phyloP scores from a whole-genome alignment of 768 basidiomycete genomes.

The Cystobasidium tubakii region DNA sequence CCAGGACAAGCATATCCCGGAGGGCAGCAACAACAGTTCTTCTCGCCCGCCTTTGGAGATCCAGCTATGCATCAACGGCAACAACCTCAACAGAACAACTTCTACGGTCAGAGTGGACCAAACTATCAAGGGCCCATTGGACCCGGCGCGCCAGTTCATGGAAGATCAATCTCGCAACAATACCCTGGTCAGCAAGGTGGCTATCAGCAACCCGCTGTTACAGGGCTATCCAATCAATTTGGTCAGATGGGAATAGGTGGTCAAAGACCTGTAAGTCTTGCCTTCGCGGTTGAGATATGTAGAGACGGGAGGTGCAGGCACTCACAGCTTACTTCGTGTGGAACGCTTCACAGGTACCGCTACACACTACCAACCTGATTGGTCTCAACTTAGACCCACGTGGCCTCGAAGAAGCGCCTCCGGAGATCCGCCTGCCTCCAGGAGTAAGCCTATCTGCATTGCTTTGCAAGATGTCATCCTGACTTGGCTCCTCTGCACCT shows the following conservation, averaged over 20 bases:
- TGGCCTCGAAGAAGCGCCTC: slow-evolving; percentile 72
- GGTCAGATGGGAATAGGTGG: slow-evolving; percentile 72
- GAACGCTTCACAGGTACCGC: slow-evolving; percentile 53
- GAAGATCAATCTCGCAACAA: slow-evolving; percentile 41
- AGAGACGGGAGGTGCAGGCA: not conserved
- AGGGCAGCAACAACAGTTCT: slow-evolving; percentile 55
- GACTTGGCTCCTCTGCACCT: no score
- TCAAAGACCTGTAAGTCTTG: slow-evolving; percentile 47
- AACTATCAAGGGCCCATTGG: slow-evolving; percentile 52
- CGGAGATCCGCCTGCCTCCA: slow-evolving; percentile 81
- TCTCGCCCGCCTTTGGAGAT: slow-evolving; percentile 52
- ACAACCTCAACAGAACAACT: slow-evolving; percentile 54
- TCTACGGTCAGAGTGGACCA: slow-evolving; percentile 50
- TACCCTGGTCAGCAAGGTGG: slow-evolving; percentile 38
- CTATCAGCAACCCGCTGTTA: slow-evolving; percentile 50
- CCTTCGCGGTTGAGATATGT: not conserved
- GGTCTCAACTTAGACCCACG: slow-evolving; percentile 86
- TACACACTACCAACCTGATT: slow-evolving; percentile 84
- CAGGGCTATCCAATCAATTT: slow-evolving; percentile 74
- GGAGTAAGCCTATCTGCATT: slow-evolving; percentile 51
- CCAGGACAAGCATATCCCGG: not conserved
- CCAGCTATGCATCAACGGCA: slow-evolving; percentile 53
- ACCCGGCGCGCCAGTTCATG: slow-evolving; percentile 45
- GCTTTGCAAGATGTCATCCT: no score
- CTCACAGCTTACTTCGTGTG: no score